Percentiles rank a stretch among this genome's conserved stretches.
Evolutionary conservation across 208 protist genomes (phyloP).

Genomic region (Trypanosomatidae sp.): DNA sequence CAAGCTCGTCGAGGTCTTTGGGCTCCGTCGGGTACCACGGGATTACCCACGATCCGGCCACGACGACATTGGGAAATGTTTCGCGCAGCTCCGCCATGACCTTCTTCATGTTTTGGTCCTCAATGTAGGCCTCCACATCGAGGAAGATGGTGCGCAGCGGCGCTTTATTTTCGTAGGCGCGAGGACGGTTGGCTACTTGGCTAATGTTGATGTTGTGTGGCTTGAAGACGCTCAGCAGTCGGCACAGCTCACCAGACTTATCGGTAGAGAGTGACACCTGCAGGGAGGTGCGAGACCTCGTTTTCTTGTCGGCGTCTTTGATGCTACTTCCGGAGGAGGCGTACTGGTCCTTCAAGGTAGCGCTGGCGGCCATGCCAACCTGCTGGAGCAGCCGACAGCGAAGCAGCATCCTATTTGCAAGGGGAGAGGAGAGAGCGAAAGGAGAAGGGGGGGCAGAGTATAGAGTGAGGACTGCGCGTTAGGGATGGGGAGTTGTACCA

Average conservation of each 20-base stretch:
- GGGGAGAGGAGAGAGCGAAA: background rate
- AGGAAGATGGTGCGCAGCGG: slow-evolving; percentile 60
- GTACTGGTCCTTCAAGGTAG: slow-evolving; percentile 51
- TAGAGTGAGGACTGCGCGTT: background rate
- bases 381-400: background rate
- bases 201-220: slow-evolving; percentile 50
- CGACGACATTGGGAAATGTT: slow-evolving; percentile 32
- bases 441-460: background rate
- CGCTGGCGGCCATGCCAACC: slow-evolving; percentile 9
- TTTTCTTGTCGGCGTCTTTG: slow-evolving; percentile 28
- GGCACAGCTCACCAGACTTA: slow-evolving; percentile 43
- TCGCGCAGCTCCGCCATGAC: slow-evolving; percentile 30
- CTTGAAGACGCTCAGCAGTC: slow-evolving; percentile 49
- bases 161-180: slow-evolving; percentile 46
- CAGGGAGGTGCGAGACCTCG: slow-evolving; percentile 47
- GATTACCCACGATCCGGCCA: slow-evolving; percentile 64
- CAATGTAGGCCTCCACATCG: slow-evolving; percentile 58
- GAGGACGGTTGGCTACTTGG: slow-evolving; percentile 54
- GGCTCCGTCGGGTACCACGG: slow-evolving; percentile 72
- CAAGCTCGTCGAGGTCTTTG: slow-evolving; percentile 87
- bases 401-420: slow-evolving; percentile 10
- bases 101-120: slow-evolving; percentile 36
- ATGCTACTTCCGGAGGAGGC: slow-evolving; percentile 48
- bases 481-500: background rate
- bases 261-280: slow-evolving; percentile 52